These are phyloP conservation scores for Tolypocladium paradoxum DNA, from an alignment of 2,329 filamentous ascomycete genomes.

Conservation along the genomic window DNA sequence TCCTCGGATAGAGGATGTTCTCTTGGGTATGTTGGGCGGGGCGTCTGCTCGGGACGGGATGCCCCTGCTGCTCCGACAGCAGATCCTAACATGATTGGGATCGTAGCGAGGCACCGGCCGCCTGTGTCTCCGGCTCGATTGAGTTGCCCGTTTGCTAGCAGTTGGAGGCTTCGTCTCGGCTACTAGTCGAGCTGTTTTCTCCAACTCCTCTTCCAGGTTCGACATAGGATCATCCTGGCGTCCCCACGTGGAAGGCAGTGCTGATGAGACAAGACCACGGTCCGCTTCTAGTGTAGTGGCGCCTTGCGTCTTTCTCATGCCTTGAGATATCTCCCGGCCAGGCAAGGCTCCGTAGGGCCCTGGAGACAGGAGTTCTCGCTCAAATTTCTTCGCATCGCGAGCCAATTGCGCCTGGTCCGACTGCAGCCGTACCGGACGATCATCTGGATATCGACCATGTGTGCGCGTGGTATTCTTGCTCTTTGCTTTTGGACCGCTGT, in stretches of 20 bases:
- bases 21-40: conserved; percentile 22
- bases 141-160: neutral
- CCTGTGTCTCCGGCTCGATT: neutral
- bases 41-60: conserved; percentile 12
- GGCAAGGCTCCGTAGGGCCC: neutral
- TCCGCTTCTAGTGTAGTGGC: neutral
- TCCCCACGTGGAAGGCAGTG: neutral
- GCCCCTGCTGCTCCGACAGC: conserved; percentile 16
- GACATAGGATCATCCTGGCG: neutral
- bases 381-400: neutral
- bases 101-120: conserved; percentile 4
- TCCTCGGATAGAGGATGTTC: conserved; percentile 23
- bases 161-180: neutral
- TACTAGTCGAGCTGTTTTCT: neutral
- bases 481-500: neutral
- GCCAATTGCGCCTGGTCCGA: neutral
- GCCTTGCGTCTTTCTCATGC: neutral
- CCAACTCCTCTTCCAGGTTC: neutral
- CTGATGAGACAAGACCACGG: neutral
- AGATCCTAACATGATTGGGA: conserved; percentile 13
- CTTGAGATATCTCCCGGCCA: neutral
- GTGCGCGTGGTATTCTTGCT: neutral
- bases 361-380: neutral
- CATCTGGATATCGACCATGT: neutral
- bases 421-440: neutral